Conservation (phyloP, 176 grass and related monocot species). For the Zoysia japonica region DNA sequence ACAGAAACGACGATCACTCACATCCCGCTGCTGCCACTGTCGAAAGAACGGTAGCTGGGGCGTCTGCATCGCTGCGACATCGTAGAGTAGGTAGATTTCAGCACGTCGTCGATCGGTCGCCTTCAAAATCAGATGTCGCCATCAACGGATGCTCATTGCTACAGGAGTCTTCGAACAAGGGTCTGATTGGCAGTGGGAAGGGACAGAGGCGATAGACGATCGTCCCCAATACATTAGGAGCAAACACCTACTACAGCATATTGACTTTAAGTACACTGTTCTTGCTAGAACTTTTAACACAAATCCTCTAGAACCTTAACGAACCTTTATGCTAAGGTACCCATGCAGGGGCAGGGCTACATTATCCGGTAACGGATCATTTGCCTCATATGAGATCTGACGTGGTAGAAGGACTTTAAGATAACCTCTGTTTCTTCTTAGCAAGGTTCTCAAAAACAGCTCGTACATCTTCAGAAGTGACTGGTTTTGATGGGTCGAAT, state of each 20-base stretch:
- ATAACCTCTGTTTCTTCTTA: constrained; percentile 88
- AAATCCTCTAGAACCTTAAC: constrained; percentile 18
- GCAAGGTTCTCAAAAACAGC: constrained; percentile 82
- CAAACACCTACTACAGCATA: not conserved
- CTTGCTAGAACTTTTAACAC: constrained; percentile 13
- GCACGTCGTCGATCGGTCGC: too few species aligned
- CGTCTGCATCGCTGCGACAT: too few species aligned
- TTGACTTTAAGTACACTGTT: not conserved
- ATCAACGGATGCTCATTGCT: not conserved
- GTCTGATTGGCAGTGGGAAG: not conserved
- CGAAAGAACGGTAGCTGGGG: too few species aligned
- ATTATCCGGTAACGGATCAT: not conserved
- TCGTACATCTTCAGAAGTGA: constrained; percentile 80
- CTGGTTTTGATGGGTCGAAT: constrained; percentile 65
- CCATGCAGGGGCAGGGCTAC: not conserved
- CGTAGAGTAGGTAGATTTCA: too few species aligned
- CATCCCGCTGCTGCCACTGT: too few species aligned
- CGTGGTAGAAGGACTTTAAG: constrained; percentile 7
- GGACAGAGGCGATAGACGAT: not conserved
- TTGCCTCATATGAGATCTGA: not conserved
- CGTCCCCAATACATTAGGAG: not conserved
- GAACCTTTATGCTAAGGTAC: not conserved
- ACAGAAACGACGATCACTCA: too few species aligned
- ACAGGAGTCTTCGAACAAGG: not conserved
- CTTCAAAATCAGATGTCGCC: not conserved